A percentile compares a stretch with the other conserved stretches of the same genome.
Conservation (phyloP, 371 early-diverging fungal species). For the Mucor racemosus region DNA sequence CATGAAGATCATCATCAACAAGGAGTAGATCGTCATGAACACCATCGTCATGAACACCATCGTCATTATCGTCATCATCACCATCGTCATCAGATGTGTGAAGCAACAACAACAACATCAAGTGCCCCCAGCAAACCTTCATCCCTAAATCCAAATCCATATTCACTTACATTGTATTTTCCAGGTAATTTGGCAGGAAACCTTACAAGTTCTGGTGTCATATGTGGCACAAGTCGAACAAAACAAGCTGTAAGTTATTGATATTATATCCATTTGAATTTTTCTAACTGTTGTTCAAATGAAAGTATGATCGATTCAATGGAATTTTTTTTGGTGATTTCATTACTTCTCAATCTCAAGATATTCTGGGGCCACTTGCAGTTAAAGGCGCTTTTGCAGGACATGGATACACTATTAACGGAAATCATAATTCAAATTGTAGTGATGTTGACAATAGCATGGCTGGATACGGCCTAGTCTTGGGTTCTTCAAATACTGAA, state of each 20-base stretch:
- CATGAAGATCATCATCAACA: not conserved
- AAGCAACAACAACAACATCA: not conserved
- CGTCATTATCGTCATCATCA: not conserved
- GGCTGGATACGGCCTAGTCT: slow-evolving; percentile 13
- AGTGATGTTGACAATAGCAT: not conserved
- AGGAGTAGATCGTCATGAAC: too few species aligned
- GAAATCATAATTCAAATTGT: slow-evolving; percentile 7
- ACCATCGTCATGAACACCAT: not conserved
- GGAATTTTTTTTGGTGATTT: slow-evolving; percentile 28
- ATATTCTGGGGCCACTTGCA: slow-evolving; percentile 18
- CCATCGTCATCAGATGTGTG: not conserved
- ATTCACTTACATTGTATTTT: too few species aligned
- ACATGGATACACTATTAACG: slow-evolving; percentile 10
- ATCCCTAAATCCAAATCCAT: too few species aligned
- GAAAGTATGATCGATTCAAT: slow-evolving; percentile 5
- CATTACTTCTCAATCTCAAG: not conserved
- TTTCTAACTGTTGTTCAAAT: too few species aligned
- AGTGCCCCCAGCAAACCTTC: too few species aligned
- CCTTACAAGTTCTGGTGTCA: too few species aligned
- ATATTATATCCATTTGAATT: too few species aligned
- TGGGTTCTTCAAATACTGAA: not conserved
- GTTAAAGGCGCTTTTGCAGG: slow-evolving; percentile 16
- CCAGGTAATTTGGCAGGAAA: too few species aligned
- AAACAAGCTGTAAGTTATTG: too few species aligned
- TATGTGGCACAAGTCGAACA: too few species aligned